Evolutionary conservation across 345 rosid genomes (phyloP).

Genomic region (Streptanthus diversifolius): DNA sequence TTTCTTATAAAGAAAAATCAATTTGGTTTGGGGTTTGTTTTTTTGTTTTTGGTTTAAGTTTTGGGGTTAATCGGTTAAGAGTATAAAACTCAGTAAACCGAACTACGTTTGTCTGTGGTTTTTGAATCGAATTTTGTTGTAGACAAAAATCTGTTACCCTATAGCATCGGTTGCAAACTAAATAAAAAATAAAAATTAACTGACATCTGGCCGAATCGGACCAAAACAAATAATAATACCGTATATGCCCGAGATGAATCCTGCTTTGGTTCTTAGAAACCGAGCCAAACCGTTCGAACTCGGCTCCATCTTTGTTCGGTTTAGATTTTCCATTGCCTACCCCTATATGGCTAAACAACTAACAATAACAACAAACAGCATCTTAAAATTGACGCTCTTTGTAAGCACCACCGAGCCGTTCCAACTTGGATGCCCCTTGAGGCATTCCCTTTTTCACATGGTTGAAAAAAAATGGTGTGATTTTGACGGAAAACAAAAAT

Average conservation of each 20-base stretch:
- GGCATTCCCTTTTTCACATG: not conserved
- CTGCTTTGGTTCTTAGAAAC: not conserved
- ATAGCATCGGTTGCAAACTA: not conserved
- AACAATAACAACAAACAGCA: not conserved
- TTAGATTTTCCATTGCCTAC: not conserved
- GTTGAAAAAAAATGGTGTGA: not conserved
- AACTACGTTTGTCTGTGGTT: not conserved
- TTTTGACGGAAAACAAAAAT: not conserved
- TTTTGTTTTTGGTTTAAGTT: constrained; percentile 9
- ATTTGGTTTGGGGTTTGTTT: not conserved
- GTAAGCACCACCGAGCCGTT: not conserved
- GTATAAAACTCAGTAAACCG: not conserved
- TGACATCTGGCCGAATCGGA: not conserved
- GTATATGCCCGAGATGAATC: not conserved
- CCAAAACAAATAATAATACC: not conserved
- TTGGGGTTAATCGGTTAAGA: not conserved
- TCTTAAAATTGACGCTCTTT: not conserved
- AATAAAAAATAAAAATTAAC: not conserved
- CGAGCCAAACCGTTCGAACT: not conserved
- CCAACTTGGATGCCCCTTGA: not conserved
- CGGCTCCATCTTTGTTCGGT: not conserved
- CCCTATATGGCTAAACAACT: not conserved
- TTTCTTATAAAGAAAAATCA: not conserved
- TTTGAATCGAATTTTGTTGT: too few relatives aligned
- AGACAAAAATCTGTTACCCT: not conserved